A percentile compares a stretch with the other conserved stretches of the same genome.
Evolutionary conservation across 768 basidiomycete species (phyloP).

Genomic region (Serendipita sp.): DNA sequence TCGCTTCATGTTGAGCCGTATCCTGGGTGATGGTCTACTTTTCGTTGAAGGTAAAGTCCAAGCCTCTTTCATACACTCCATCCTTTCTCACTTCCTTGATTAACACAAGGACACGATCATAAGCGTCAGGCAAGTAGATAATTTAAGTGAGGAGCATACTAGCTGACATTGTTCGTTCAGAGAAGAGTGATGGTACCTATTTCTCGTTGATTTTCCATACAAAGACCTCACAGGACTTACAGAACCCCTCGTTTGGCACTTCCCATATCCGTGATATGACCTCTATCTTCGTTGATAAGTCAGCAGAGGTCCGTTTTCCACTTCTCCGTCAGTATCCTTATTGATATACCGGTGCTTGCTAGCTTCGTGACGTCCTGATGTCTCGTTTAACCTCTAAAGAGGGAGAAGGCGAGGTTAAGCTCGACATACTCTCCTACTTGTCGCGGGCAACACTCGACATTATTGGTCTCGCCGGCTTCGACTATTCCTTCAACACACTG

Average conservation of each 20-base stretch:
- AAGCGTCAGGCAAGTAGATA: background rate
- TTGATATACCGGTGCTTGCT: background rate
- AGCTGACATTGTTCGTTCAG: constrained; percentile 15
- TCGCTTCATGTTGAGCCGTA: constrained; percentile 6
- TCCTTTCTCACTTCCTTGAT: background rate
- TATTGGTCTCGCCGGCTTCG: constrained; percentile 17
- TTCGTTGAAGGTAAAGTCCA: background rate
- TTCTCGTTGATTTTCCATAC: constrained; percentile 6
- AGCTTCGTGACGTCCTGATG: background rate
- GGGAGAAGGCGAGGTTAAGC: background rate
- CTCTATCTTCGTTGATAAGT: constrained; percentile 23
- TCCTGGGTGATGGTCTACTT: background rate
- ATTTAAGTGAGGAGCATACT: background rate
- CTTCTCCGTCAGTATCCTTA: background rate
- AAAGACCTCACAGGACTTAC: constrained; percentile 13
- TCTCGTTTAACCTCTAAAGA: background rate
- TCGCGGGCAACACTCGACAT: constrained; percentile 21
- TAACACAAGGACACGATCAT: background rate
- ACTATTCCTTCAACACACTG: background rate
- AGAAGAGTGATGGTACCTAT: constrained; percentile 17
- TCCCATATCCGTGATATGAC: constrained; percentile 13
- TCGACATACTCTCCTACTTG: constrained; percentile 20
- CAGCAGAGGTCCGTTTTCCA: constrained; percentile 26
- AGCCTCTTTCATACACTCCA: background rate
- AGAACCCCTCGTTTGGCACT: constrained; percentile 30